Percentiles rank a stretch among this genome's conserved stretches.
These are phyloP conservation scores for Monilinia laxa DNA, from an alignment of 2,329 filamentous ascomycete species.

Conservation along the genomic window DNA sequence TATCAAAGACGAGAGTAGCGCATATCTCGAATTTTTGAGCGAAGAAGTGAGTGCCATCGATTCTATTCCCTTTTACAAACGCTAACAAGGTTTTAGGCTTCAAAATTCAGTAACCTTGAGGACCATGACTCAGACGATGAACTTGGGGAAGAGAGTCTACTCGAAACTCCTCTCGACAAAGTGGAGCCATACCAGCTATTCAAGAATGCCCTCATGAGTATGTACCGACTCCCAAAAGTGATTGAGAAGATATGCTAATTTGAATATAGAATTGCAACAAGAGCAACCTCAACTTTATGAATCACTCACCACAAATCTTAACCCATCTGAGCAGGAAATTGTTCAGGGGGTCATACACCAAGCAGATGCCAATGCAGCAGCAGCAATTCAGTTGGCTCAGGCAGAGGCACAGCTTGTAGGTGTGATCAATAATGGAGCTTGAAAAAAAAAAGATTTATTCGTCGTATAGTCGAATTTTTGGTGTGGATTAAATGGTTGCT, in stretches of 20 bases:
- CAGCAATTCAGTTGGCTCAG: slow-evolving; percentile 30
- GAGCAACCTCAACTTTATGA: slow-evolving; percentile 88
- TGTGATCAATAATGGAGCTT: slow-evolving; percentile 35
- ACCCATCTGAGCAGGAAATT: slow-evolving; percentile 75
- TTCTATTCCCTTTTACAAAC: neutral
- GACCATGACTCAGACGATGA: slow-evolving; percentile 78
- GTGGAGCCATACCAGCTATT: slow-evolving; percentile 93
- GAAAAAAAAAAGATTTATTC: slow-evolving; percentile 26
- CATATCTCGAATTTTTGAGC: slow-evolving; percentile 93
- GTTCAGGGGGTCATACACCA: slow-evolving; percentile 69
- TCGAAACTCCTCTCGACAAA: slow-evolving; percentile 93
- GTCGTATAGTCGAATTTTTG: slow-evolving; percentile 18
- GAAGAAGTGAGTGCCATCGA: slow-evolving; percentile 63
- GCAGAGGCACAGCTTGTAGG: slow-evolving; percentile 26
- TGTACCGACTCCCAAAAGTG: slow-evolving; percentile 40
- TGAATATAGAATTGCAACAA: slow-evolving; percentile 71
- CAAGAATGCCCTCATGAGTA: slow-evolving; percentile 78
- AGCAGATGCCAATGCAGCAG: slow-evolving; percentile 35
- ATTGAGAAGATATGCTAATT: slow-evolving; percentile 21
- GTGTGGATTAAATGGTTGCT: slow-evolving; percentile 30
- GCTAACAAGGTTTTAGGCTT: slow-evolving; percentile 55
- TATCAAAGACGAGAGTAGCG: slow-evolving; percentile 83
- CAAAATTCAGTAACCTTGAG: slow-evolving; percentile 73
- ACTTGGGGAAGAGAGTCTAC: slow-evolving; percentile 85
- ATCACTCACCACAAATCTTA: slow-evolving; percentile 74